Percentiles rank a stretch among this genome's conserved stretches.
phyloP scores from a whole-genome alignment of 2,329 filamentous ascomycete species.

The Neonectria coccinea region DNA sequence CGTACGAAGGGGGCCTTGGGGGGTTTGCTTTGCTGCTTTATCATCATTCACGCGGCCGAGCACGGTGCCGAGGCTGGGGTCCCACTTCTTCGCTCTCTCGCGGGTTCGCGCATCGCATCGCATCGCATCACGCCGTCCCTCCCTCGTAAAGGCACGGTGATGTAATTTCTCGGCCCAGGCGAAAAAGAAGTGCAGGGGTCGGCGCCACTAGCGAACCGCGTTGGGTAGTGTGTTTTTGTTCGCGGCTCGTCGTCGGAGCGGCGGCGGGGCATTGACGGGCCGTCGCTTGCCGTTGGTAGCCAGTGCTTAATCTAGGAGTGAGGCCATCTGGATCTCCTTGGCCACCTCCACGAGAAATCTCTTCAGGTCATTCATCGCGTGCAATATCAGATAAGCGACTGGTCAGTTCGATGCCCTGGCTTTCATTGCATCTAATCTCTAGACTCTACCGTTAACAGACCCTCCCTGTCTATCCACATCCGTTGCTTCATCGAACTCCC shows the following conservation, averaged over 20 bases:
- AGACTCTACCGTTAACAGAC: neutral
- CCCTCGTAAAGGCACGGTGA: conserved; percentile 36
- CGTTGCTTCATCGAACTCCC: conserved; percentile 67
- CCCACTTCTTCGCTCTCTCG: conserved; percentile 5
- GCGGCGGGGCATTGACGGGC: neutral
- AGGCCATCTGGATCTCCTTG: neutral
- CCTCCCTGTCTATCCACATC: conserved; percentile 9
- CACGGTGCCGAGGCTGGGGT: conserved; percentile 19
- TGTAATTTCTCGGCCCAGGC: conserved; percentile 40
- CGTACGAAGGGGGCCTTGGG: neutral
- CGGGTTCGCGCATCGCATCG: conserved; percentile 12
- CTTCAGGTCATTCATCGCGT: conserved; percentile 18
- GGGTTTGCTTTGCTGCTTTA: neutral
- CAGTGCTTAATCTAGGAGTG: conserved; percentile 4
- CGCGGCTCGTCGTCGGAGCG: neutral
- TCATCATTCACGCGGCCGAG: conserved; percentile 30
- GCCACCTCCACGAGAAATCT: conserved; percentile 6
- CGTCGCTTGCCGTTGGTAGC: conserved; percentile 25
- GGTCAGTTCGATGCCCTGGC: conserved; percentile 2
- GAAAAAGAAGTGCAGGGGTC: conserved; percentile 3
- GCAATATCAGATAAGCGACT: neutral
- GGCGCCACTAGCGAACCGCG: neutral
- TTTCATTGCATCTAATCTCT: conserved; percentile 10
- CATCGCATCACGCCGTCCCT: neutral
- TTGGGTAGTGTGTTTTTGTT: conserved; percentile 1